Percentiles rank a stretch among this genome's conserved stretches.
Evolutionary conservation across 2,329 filamentous ascomycete species (phyloP).

Genomic region (Bertia moriformis): DNA sequence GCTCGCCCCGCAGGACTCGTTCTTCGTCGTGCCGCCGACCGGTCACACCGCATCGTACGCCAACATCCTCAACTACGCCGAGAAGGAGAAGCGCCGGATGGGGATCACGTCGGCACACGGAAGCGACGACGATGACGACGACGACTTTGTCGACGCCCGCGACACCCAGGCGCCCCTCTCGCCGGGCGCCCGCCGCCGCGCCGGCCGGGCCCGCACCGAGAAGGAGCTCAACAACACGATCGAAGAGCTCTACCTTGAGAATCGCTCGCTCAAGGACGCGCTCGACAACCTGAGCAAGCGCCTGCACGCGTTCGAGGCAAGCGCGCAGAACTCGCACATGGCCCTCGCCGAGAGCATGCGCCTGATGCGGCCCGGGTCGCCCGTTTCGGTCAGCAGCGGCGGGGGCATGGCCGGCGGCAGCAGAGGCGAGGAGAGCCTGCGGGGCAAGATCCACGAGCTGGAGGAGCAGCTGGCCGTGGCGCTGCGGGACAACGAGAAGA

Average conservation of each 20-base stretch:
- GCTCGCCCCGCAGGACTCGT: slow-evolving; percentile 57
- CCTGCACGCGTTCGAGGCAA: slow-evolving; percentile 85
- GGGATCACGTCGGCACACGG: slow-evolving; percentile 20
- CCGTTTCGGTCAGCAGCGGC: slow-evolving; percentile 17
- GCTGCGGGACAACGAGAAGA: slow-evolving; percentile 37
- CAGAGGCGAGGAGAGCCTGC: slow-evolving; percentile 24
- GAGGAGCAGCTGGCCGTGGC: slow-evolving; percentile 49
- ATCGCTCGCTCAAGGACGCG: slow-evolving; percentile 69
- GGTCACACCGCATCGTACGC: slow-evolving; percentile 89
- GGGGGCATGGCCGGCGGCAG: slow-evolving; percentile 4
- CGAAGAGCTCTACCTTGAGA: slow-evolving; percentile 82
- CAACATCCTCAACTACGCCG: slow-evolving; percentile 62
- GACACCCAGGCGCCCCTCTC: slow-evolving; percentile 41
- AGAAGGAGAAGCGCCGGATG: slow-evolving; percentile 49
- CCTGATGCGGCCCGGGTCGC: slow-evolving; percentile 42
- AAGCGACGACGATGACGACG: slow-evolving; percentile 52
- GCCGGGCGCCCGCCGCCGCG: slow-evolving; percentile 22
- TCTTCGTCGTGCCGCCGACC: slow-evolving; percentile 86
- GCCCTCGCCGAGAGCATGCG: slow-evolving; percentile 72
- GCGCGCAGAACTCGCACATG: slow-evolving; percentile 73
- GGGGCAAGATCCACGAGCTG: slow-evolving; percentile 42
- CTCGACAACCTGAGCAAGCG: slow-evolving; percentile 76
- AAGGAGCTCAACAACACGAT: slow-evolving; percentile 48
- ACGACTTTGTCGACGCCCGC: slow-evolving; percentile 79
- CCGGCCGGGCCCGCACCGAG: slow-evolving; percentile 23